phyloP scores from a whole-genome alignment of 2,329 filamentous ascomycete genomes.

The Colletotrichum eleusines region DNA sequence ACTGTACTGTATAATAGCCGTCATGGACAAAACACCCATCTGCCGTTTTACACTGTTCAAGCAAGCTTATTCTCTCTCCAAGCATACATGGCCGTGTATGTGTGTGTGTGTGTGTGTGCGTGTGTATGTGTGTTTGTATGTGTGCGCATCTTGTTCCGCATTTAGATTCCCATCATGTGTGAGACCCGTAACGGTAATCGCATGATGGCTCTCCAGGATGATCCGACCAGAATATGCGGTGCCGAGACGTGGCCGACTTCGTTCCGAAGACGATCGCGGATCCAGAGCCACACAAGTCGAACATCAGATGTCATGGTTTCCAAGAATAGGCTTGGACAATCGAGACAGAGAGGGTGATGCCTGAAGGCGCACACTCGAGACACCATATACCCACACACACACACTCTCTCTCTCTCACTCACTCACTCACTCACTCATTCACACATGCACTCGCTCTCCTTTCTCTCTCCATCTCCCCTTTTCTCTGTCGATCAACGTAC shows the following conservation, averaged over 20 bases:
- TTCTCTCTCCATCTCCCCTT: neutral
- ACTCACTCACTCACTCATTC: too few relatives aligned
- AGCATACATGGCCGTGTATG: neutral
- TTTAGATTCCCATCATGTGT: neutral
- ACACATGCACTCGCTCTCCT: too few relatives aligned
- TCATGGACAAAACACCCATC: too few relatives aligned
- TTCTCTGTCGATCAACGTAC: neutral
- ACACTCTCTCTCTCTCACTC: too few relatives aligned
- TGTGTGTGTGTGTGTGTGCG: neutral
- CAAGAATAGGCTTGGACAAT: conserved; percentile 16
- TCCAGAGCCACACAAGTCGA: conserved; percentile 3
- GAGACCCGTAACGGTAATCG: conserved; percentile 12
- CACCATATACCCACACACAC: neutral
- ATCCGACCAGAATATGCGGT: conserved; percentile 4
- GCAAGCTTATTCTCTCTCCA: neutral
- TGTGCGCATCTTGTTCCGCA: too few relatives aligned
- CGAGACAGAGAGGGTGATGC: neutral
- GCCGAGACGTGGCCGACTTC: conserved; percentile 22
- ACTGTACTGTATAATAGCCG: neutral
- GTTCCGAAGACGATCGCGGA: neutral
- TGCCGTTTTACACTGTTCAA: neutral
- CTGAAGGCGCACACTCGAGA: neutral
- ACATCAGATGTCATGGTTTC: neutral
- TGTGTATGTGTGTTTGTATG: neutral
- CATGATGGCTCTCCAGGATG: neutral